Conservation (phyloP, 2,329 filamentous ascomycete genomes). For the Cercospora nicotianae region DNA sequence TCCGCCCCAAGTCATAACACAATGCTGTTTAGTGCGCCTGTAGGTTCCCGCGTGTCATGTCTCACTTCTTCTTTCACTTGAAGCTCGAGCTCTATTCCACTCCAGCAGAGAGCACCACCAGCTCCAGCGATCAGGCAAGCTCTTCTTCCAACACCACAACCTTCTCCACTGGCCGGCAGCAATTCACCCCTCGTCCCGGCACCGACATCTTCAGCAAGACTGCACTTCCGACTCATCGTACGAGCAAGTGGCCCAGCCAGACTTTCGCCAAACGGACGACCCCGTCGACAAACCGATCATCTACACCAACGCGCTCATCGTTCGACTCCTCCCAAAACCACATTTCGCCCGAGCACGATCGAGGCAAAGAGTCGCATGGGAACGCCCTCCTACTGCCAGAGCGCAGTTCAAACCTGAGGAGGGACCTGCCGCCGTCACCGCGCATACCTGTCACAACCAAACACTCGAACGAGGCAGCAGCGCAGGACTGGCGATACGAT, state of each 20-base stretch:
- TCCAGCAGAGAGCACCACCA: constrained; percentile 17
- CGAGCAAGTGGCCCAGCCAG: constrained; percentile 40
- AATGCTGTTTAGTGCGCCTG: constrained; percentile 8
- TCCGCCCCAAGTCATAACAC: background rate
- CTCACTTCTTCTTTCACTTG: constrained; percentile 66
- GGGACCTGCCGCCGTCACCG: constrained; percentile 37
- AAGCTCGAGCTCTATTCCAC: constrained; percentile 58
- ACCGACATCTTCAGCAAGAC: constrained; percentile 49
- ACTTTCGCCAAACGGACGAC: constrained; percentile 20
- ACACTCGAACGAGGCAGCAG: constrained; percentile 52
- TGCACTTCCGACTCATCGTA: constrained; percentile 46
- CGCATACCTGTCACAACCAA: constrained; percentile 36
- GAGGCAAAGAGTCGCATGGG: constrained; percentile 34
- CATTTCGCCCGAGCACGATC: constrained; percentile 23
- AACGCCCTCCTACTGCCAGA: constrained; percentile 40
- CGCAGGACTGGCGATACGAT: constrained; percentile 77
- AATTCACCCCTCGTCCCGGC: constrained; percentile 44
- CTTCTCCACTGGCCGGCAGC: background rate
- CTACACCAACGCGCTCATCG: constrained; percentile 17
- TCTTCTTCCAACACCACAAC: background rate
- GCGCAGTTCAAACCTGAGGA: constrained; percentile 40
- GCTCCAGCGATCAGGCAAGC: background rate
- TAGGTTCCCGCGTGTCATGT: constrained; percentile 43
- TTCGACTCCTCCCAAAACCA: constrained; percentile 20
- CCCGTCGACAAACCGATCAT: constrained; percentile 13